phyloP scores from a whole-genome alignment of 2,329 filamentous ascomycete genomes.

The Ceratocystis cubensis region DNA sequence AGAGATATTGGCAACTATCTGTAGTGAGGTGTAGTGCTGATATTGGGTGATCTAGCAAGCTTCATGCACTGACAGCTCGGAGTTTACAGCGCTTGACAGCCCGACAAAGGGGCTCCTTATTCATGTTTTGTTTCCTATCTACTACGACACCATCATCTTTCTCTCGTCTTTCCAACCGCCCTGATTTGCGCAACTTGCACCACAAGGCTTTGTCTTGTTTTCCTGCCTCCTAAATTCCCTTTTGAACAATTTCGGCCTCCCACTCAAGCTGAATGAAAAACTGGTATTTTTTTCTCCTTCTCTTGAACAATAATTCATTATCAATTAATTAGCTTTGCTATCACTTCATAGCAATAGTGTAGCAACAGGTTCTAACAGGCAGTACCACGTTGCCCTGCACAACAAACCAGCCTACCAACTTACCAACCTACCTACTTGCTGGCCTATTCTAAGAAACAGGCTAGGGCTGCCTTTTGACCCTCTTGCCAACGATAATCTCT shows the following conservation, averaged over 20 bases:
- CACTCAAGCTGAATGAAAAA: neutral
- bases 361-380: neutral
- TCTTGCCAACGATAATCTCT: neutral
- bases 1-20: neutral
- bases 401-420: neutral
- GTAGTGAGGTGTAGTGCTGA: neutral
- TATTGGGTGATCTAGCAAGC: neutral
- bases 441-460: no score
- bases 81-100: neutral
- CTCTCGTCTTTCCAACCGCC: neutral
- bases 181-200: neutral
- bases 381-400: neutral
- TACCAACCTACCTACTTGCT: neutral
- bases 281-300: neutral
- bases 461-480: neutral
- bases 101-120: neutral
- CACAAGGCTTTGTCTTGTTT: conserved; percentile 1
- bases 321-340: neutral
- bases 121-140: neutral
- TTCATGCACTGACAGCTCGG: neutral
- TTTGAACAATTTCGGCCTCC: neutral
- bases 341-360: neutral
- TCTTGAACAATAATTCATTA: neutral
- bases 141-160: neutral
- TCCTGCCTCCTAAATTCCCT: neutral